Evolutionary conservation across 257 asterid genomes (phyloP).

Genomic region (Solanum chiquidenum): DNA sequence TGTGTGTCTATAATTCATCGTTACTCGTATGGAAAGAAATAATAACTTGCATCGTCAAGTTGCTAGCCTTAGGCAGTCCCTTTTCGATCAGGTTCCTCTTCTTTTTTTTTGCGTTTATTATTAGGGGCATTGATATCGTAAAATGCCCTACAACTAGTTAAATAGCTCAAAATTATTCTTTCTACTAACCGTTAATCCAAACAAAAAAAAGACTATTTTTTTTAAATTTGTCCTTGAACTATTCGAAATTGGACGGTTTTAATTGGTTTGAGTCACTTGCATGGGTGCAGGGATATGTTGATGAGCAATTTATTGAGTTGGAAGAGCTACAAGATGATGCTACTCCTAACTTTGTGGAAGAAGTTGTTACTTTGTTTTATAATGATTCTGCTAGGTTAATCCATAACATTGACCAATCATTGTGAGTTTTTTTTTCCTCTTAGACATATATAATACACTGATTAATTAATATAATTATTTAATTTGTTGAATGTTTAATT

Average conservation of each 20-base stretch:
- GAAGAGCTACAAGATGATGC: slow-evolving; percentile 76
- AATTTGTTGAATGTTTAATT: background rate
- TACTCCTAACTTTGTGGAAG: slow-evolving; percentile 72
- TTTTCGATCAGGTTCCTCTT: slow-evolving; percentile 49
- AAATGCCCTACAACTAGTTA: too few relatives aligned
- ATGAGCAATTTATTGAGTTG: slow-evolving; percentile 57
- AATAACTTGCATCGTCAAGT: slow-evolving; percentile 37
- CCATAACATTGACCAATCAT: slow-evolving; percentile 45
- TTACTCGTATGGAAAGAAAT: slow-evolving; percentile 2
- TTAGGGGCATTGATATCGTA: background rate
- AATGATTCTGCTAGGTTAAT: slow-evolving; percentile 48
- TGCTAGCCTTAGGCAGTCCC: slow-evolving; percentile 45
- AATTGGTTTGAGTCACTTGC: background rate
- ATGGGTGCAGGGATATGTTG: slow-evolving; percentile 51
- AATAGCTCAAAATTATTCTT: too few relatives aligned
- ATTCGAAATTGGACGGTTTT: background rate
- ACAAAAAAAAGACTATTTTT: too few relatives aligned
- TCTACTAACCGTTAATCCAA: too few relatives aligned
- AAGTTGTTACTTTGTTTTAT: slow-evolving; percentile 59
- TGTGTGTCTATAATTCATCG: background rate
- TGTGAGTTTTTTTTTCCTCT: slow-evolving; percentile 26
- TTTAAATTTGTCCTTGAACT: background rate
- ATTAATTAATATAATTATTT: background rate
- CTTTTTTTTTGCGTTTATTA: background rate
- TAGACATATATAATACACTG: background rate